Evolutionary conservation across 1,284 basidiomycete genomes (phyloP).

Genomic region (Phaffia rhodozyma): DNA sequence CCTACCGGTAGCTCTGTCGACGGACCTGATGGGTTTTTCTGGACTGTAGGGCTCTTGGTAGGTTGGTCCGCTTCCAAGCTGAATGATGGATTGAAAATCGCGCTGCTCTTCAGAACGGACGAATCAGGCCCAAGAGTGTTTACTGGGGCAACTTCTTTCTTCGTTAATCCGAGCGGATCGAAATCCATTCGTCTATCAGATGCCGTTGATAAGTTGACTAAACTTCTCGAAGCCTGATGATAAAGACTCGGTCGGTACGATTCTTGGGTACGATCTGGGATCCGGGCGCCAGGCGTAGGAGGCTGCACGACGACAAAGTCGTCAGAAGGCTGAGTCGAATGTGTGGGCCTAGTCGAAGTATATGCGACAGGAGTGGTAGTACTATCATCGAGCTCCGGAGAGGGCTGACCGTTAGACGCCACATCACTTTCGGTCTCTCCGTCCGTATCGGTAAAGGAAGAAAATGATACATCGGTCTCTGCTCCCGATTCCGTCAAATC

Average conservation of each 20-base stretch:
- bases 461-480: not conserved
- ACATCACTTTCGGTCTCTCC: not conserved
- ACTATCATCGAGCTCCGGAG: not conserved
- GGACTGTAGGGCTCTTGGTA: constrained; percentile 34
- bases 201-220: constrained; percentile 39
- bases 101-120: not conserved
- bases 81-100: constrained; percentile 21
- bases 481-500: constrained; percentile 13
- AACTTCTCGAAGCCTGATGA: constrained; percentile 49
- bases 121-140: constrained; percentile 30
- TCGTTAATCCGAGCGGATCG: constrained; percentile 12
- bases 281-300: constrained; percentile 9
- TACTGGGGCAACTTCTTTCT: constrained; percentile 21
- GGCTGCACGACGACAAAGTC: constrained; percentile 44
- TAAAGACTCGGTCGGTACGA: constrained; percentile 43
- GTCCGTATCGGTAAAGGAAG: not conserved
- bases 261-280: constrained; percentile 19
- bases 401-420: not conserved
- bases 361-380: not conserved
- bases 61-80: constrained; percentile 38
- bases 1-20: not conserved
- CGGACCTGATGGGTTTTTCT: constrained; percentile 9
- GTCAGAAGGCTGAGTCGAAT: constrained; percentile 26
- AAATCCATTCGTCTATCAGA: constrained; percentile 13
- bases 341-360: not conserved